Percentiles rank a stretch among this genome's conserved stretches.
These are phyloP conservation scores for Ampelocalamus luodianensis DNA, from an alignment of 176 grass and related monocot genomes.

Conservation along the genomic window DNA sequence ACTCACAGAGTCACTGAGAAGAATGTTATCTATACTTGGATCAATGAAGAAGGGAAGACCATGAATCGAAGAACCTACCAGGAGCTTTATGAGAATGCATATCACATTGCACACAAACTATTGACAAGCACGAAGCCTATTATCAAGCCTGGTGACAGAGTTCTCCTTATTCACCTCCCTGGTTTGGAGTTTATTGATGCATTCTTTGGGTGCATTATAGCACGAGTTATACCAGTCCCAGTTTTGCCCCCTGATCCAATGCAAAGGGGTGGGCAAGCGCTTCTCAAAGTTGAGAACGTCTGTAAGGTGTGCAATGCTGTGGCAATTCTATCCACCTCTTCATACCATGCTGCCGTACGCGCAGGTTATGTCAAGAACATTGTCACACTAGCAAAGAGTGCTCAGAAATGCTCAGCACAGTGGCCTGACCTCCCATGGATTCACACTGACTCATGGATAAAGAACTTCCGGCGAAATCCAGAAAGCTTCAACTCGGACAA, in stretches of 20 bases:
- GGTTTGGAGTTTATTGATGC: slow-evolving; percentile 77
- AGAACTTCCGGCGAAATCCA: slow-evolving; percentile 53
- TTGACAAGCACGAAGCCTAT: slow-evolving; percentile 59
- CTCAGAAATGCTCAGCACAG: slow-evolving; percentile 46
- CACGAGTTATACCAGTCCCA: slow-evolving; percentile 70
- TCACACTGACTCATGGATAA: slow-evolving; percentile 70
- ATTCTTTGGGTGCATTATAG: slow-evolving; percentile 72
- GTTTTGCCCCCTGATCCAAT: slow-evolving; percentile 79
- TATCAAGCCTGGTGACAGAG: slow-evolving; percentile 67
- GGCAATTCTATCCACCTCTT: slow-evolving; percentile 77
- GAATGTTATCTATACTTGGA: slow-evolving; percentile 67
- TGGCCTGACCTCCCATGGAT: slow-evolving; percentile 79
- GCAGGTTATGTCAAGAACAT: slow-evolving; percentile 69
- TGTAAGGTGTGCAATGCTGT: slow-evolving; percentile 61
- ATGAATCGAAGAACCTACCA: slow-evolving; percentile 67
- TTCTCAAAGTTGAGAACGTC: slow-evolving; percentile 75
- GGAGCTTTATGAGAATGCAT: slow-evolving; percentile 71
- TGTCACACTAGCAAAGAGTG: slow-evolving; percentile 51
- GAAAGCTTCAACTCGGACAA: slow-evolving; percentile 38
- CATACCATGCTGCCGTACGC: slow-evolving; percentile 70
- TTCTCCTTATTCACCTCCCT: slow-evolving; percentile 70
- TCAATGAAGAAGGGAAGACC: slow-evolving; percentile 69
- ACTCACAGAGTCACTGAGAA: slow-evolving; percentile 53
- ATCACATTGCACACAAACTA: slow-evolving; percentile 57
- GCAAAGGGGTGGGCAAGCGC: slow-evolving; percentile 64